phyloP scores from a whole-genome alignment of 352 stramenopile species.

The Phytophthora macrochlamydospora region DNA sequence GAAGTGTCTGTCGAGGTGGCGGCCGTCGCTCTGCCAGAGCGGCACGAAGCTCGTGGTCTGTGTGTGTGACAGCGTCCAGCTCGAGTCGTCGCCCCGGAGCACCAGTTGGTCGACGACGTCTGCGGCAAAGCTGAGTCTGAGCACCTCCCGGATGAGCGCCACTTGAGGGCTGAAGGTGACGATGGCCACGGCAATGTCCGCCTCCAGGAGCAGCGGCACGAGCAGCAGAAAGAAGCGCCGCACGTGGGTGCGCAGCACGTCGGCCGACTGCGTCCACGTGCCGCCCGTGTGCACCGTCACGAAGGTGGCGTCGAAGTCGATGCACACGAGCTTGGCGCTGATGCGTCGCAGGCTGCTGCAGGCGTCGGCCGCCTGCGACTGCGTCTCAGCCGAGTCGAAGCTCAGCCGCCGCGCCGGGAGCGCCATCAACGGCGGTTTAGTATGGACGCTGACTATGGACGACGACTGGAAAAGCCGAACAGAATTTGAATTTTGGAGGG shows the following conservation, averaged over 20 bases:
- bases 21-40: slow-evolving; percentile 54
- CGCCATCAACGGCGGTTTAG: slow-evolving; percentile 21
- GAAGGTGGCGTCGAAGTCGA: slow-evolving; percentile 88
- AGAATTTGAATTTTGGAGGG: slow-evolving; percentile 26
- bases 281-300: slow-evolving; percentile 78
- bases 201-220: slow-evolving; percentile 51
- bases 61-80: slow-evolving; percentile 57
- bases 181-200: slow-evolving; percentile 61
- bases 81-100: slow-evolving; percentile 63
- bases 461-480: background rate
- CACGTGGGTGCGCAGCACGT: slow-evolving; percentile 52
- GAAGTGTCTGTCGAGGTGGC: slow-evolving; percentile 66
- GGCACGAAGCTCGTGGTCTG: slow-evolving; percentile 59
- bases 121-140: slow-evolving; percentile 52
- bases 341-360: slow-evolving; percentile 28
- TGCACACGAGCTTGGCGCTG: slow-evolving; percentile 72
- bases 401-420: slow-evolving; percentile 23
- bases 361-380: slow-evolving; percentile 42
- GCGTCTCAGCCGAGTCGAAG: slow-evolving; percentile 26
- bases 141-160: slow-evolving; percentile 63
- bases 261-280: slow-evolving; percentile 48
- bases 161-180: slow-evolving; percentile 86
- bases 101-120: slow-evolving; percentile 50
- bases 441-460: slow-evolving; percentile 11
- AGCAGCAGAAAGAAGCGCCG: slow-evolving; percentile 69